These are phyloP conservation scores for Haplosporangium sp. DNA, from an alignment of 371 early-diverging fungal species.

Conservation along the genomic window DNA sequence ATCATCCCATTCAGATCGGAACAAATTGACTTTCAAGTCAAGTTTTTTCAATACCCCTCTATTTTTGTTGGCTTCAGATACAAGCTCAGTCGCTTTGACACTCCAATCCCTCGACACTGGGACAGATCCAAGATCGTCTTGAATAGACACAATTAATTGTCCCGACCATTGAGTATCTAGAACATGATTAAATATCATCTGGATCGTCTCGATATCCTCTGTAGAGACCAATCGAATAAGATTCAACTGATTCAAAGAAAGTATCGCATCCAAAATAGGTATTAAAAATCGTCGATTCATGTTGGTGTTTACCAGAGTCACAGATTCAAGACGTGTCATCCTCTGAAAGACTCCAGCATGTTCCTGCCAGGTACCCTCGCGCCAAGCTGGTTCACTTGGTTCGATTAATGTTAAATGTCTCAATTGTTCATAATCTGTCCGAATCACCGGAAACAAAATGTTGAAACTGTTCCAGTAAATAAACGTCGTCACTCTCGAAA, in stretches of 20 bases:
- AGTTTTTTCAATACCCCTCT: slow-evolving; percentile 1
- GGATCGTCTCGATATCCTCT: slow-evolving; percentile 24
- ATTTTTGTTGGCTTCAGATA: slow-evolving; percentile 8
- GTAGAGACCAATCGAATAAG: slow-evolving; percentile 20
- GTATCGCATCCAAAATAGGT: slow-evolving; percentile 29
- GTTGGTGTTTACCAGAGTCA: slow-evolving; percentile 34
- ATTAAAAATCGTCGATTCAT: slow-evolving; percentile 30
- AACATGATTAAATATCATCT: slow-evolving; percentile 19
- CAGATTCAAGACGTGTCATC: slow-evolving; percentile 21
- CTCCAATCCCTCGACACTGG: slow-evolving; percentile 22
- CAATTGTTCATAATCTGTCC: slow-evolving; percentile 12
- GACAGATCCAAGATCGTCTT: slow-evolving; percentile 28
- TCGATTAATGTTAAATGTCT: slow-evolving; percentile 29
- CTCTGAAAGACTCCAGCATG: slow-evolving; percentile 19
- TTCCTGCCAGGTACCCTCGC: slow-evolving; percentile 33
- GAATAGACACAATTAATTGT: slow-evolving; percentile 17
- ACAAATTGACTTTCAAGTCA: slow-evolving; percentile 12
- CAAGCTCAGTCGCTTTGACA: slow-evolving; percentile 13
- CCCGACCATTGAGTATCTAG: slow-evolving; percentile 28
- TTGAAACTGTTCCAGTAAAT: slow-evolving; percentile 40
- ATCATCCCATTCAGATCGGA: slow-evolving; percentile 35
- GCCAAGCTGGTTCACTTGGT: slow-evolving; percentile 40
- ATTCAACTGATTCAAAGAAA: slow-evolving; percentile 11
- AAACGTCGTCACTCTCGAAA: slow-evolving; percentile 21
- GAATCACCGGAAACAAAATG: slow-evolving; percentile 33